A percentile compares a stretch with the other conserved stretches of the same genome.
Conservation (phyloP, 257 asterid genomes). For the Parsonsia alboflavescens region DNA sequence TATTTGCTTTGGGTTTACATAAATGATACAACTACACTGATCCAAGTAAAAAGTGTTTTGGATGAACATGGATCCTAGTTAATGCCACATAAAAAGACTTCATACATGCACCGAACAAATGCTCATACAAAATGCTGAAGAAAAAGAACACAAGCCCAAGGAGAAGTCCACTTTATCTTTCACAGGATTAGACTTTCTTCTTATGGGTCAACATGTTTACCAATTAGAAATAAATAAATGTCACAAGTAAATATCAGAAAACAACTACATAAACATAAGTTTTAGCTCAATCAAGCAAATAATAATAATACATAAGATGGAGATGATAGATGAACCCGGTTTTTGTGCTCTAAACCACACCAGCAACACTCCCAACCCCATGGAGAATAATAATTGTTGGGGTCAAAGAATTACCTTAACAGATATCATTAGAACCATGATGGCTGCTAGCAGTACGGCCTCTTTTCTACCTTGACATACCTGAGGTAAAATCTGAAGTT, state of each 20-base stretch:
- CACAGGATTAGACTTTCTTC: background rate
- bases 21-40: constrained; percentile 5
- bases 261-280: background rate
- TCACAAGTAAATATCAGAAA: background rate
- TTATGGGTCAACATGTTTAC: background rate
- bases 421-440: constrained; percentile 82
- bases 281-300: too few relatives aligned
- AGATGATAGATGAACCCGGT: background rate
- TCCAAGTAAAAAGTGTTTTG: constrained; percentile 10
- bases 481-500: constrained; percentile 25
- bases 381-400: background rate
- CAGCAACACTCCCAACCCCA: background rate
- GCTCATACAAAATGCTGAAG: background rate
- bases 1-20: constrained; percentile 3
- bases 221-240: too few relatives aligned
- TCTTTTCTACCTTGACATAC: constrained; percentile 48
- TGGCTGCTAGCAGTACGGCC: constrained; percentile 42
- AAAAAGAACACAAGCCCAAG: background rate
- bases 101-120: background rate
- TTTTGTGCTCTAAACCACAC: background rate
- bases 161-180: background rate
- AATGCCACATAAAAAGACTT: constrained; percentile 8
- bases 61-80: constrained; percentile 12
- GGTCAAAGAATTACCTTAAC: constrained; percentile 48
- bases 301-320: background rate